Conservation (phyloP, 2,329 filamentous ascomycete genomes). For the Xylariaceae sp. region DNA sequence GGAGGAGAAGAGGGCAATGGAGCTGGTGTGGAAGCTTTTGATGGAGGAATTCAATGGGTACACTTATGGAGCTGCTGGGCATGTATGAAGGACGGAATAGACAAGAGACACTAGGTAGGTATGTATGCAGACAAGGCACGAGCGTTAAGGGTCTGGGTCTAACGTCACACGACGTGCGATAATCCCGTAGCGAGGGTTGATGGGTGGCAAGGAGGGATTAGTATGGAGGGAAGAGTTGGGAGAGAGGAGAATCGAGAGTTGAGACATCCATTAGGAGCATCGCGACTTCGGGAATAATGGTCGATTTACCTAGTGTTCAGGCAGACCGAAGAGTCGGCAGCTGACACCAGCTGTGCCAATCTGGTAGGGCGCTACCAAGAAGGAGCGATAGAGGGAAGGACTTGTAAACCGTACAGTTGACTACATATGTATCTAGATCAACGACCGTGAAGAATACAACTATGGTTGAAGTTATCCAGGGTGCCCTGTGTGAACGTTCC, state of each 20-base stretch:
- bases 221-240: too few relatives aligned
- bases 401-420: too few relatives aligned
- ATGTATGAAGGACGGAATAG: background rate
- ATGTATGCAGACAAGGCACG: background rate
- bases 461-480: too few relatives aligned
- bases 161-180: slow-evolving; percentile 1
- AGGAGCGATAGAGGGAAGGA: too few relatives aligned
- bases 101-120: background rate
- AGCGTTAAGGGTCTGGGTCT: slow-evolving; percentile 1
- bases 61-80: background rate
- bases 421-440: too few relatives aligned
- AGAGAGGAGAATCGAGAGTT: too few relatives aligned
- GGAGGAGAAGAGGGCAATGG: slow-evolving; percentile 7
- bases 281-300: slow-evolving; percentile 2
- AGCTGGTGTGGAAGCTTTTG: background rate
- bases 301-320: background rate
- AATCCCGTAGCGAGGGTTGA: slow-evolving; percentile 6
- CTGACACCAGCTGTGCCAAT: background rate
- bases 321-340: background rate
- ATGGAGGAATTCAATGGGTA: background rate
- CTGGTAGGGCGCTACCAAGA: background rate
- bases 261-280: background rate
- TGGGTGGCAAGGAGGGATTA: background rate
- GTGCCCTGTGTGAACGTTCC: too few relatives aligned
- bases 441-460: too few relatives aligned